phyloP scores from a whole-genome alignment of 371 early-diverging fungal genomes.

The Rhizopus sp. region DNA sequence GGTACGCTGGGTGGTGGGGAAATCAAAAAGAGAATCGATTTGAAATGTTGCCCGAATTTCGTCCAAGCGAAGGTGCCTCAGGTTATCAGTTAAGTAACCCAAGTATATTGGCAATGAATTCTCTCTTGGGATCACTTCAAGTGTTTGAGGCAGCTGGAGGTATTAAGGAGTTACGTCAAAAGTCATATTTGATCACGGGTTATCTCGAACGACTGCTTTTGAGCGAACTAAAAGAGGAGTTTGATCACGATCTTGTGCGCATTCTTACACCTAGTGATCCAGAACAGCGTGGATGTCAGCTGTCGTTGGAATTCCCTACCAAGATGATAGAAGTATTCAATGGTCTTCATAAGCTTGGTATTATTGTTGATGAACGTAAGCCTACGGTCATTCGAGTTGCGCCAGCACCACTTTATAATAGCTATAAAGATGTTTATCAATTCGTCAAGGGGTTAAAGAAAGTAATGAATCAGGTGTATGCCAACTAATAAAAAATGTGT shows the following conservation, averaged over 20 bases:
- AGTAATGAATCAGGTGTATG: slow-evolving; percentile 44
- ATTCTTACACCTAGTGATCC: slow-evolving; percentile 85
- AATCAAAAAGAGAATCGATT: slow-evolving; percentile 80
- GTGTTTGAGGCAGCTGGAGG: slow-evolving; percentile 75
- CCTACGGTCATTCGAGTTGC: slow-evolving; percentile 93
- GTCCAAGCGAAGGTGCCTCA: slow-evolving; percentile 79
- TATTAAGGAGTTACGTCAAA: slow-evolving; percentile 68
- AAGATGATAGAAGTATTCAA: slow-evolving; percentile 65
- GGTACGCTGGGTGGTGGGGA: slow-evolving; percentile 97
- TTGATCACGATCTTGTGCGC: slow-evolving; percentile 47
- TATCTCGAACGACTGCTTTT: slow-evolving; percentile 75
- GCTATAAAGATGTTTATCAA: slow-evolving; percentile 75
- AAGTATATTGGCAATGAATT: slow-evolving; percentile 68
- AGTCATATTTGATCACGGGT: slow-evolving; percentile 76
- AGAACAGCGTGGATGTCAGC: slow-evolving; percentile 83
- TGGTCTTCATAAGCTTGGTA: slow-evolving; percentile 64
- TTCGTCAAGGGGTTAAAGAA: slow-evolving; percentile 51
- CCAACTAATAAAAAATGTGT: slow-evolving; percentile 6
- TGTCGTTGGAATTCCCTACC: slow-evolving; percentile 73
- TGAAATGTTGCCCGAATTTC: slow-evolving; percentile 76
- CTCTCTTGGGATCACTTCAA: slow-evolving; percentile 77
- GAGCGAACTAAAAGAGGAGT: slow-evolving; percentile 29
- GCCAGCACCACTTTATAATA: slow-evolving; percentile 89
- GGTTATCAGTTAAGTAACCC: slow-evolving; percentile 93
- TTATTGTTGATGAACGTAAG: slow-evolving; percentile 88